Evolutionary conservation across 179 eudicot genomes (phyloP).

Genomic region (Carnegiea gigantea): DNA sequence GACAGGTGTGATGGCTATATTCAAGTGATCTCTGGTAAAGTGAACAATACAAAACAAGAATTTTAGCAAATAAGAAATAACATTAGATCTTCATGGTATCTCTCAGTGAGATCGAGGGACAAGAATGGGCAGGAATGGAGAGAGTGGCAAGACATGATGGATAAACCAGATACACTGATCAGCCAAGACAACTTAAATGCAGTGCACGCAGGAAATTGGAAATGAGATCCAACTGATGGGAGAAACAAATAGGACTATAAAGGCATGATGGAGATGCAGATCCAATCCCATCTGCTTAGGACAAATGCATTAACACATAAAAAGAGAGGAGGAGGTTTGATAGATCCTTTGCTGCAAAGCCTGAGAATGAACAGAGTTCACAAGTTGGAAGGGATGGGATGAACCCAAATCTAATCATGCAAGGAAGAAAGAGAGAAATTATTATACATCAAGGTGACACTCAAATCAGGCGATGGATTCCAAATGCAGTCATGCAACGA

Average conservation of each 20-base stretch:
- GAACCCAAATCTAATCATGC: background rate
- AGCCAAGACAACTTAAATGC: background rate
- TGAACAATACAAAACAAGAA: background rate
- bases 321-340: background rate
- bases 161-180: background rate
- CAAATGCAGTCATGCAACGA: background rate
- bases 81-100: background rate
- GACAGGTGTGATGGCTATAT: background rate
- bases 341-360: constrained; percentile 2
- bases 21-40: background rate
- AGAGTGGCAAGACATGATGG: background rate
- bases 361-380: background rate
- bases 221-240: background rate
- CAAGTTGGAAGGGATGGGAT: background rate
- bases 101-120: background rate
- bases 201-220: background rate
- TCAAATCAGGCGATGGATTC: background rate
- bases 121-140: background rate
- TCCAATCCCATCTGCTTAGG: background rate
- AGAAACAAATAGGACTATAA: background rate
- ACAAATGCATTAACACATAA: constrained; percentile 5
- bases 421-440: background rate
- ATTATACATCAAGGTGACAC: background rate
- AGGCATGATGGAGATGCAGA: background rate
- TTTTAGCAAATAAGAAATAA: too few species aligned